Percentiles rank a stretch among this genome's conserved stretches.
Evolutionary conservation across 345 rosid genomes (phyloP).

Genomic region (Eucalyptus cloeziana): DNA sequence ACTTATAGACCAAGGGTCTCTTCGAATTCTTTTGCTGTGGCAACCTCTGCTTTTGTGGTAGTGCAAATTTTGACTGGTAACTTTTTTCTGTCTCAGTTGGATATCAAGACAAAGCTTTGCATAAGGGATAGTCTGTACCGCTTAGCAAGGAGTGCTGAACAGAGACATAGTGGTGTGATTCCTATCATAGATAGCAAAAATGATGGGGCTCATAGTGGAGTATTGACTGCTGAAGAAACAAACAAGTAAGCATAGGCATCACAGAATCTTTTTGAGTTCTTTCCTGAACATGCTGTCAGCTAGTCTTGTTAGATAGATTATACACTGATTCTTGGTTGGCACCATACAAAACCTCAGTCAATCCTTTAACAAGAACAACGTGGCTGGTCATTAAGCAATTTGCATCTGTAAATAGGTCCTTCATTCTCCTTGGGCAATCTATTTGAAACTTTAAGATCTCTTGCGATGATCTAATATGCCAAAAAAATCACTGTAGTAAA

Average conservation of each 20-base stretch:
- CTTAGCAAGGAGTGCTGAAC: slow-evolving; percentile 85
- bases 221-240: slow-evolving; percentile 36
- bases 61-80: background rate
- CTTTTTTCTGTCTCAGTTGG: slow-evolving; percentile 40
- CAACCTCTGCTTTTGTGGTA: background rate
- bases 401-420: background rate
- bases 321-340: background rate
- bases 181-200: slow-evolving; percentile 24
- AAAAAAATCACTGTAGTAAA: background rate
- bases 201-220: slow-evolving; percentile 18
- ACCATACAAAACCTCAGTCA: background rate
- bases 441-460: background rate
- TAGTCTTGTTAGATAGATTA: background rate
- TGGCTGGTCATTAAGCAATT: background rate
- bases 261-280: background rate
- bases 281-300: background rate
- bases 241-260: slow-evolving; percentile 33
- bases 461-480: background rate
- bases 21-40: background rate
- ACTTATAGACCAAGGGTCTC: background rate
- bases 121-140: slow-evolving; percentile 91
- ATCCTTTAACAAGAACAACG: background rate
- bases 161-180: slow-evolving; percentile 42
- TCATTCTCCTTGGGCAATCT: background rate
- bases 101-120: slow-evolving; percentile 77